phyloP scores from a whole-genome alignment of 768 basidiomycete species.

The Hygrophoropsis aurantiaca region DNA sequence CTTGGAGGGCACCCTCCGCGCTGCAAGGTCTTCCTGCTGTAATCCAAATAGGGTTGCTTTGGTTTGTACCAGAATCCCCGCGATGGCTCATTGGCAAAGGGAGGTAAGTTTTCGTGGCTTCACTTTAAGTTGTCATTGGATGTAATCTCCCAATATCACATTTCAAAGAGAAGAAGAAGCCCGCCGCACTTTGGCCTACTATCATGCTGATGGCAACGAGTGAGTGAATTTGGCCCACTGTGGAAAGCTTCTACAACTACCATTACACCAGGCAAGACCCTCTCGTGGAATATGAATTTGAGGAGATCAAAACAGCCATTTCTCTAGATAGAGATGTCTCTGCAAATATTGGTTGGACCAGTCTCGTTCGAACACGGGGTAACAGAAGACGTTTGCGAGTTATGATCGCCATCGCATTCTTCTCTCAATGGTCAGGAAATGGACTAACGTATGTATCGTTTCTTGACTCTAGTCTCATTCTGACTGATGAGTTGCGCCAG shows the following conservation, averaged over 20 bases:
- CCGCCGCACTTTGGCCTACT: conserved; percentile 47
- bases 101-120: conserved; percentile 7
- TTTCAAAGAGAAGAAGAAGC: conserved; percentile 42
- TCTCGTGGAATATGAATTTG: conserved; percentile 56
- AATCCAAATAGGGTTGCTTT: conserved; percentile 37
- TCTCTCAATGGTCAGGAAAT: conserved; percentile 57
- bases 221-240: not conserved
- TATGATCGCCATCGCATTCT: conserved; percentile 55
- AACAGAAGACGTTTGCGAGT: conserved; percentile 53
- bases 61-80: conserved; percentile 42
- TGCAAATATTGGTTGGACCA: conserved; percentile 41
- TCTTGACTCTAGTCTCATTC: not conserved
- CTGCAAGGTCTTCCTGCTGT: conserved; percentile 36
- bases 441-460: conserved; percentile 41
- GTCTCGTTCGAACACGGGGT: conserved; percentile 45
- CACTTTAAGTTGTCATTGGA: not conserved
- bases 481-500: not conserved
- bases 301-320: conserved; percentile 60
- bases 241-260: not conserved
- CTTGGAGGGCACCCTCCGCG: conserved; percentile 41
- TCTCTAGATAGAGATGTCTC: conserved; percentile 39
- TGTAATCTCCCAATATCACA: not conserved
- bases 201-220: conserved; percentile 53
- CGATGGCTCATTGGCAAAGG: conserved; percentile 27
- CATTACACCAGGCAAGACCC: conserved; percentile 35